Evolutionary conservation across 2,329 filamentous ascomycete species (phyloP).

Genomic region (Ceratocystis destructans): DNA sequence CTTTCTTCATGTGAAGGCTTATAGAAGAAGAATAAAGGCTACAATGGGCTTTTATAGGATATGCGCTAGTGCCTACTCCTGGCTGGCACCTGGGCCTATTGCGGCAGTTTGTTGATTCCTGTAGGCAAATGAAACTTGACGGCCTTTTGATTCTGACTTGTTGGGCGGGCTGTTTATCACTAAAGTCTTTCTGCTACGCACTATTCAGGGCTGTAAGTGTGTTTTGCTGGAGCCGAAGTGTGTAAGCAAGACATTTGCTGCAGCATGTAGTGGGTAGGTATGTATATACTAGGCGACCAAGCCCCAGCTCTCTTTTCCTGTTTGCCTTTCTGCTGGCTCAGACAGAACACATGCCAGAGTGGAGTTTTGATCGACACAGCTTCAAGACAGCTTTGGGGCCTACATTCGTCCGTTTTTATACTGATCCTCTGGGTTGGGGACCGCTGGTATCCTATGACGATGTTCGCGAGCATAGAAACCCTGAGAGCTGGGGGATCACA

Average conservation of each 20-base stretch:
- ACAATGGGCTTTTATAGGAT: too few relatives aligned
- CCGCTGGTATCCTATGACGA: slow-evolving; percentile 10
- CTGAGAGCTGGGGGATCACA: slow-evolving; percentile 24
- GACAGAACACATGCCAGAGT: neutral
- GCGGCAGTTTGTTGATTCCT: neutral
- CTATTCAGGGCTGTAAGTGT: too few relatives aligned
- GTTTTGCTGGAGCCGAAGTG: too few relatives aligned
- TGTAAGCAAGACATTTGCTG: neutral
- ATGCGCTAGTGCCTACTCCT: too few relatives aligned
- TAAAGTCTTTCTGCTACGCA: neutral
- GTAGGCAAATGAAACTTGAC: neutral
- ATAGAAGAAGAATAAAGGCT: too few relatives aligned
- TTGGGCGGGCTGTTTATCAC: neutral
- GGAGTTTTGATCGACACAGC: too few relatives aligned
- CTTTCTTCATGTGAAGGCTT: too few relatives aligned
- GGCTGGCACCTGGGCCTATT: too few relatives aligned
- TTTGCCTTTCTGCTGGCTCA: neutral
- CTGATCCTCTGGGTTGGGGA: neutral
- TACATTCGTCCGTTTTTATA: neutral
- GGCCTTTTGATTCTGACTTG: neutral
- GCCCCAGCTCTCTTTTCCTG: neutral
- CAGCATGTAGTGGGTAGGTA: neutral
- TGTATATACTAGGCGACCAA: neutral
- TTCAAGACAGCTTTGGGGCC: neutral
- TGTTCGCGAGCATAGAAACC: slow-evolving; percentile 19